Percentiles rank a stretch among this genome's conserved stretches.
phyloP scores from a whole-genome alignment of 129 eudicot species.

The Flaveria linearis region DNA sequence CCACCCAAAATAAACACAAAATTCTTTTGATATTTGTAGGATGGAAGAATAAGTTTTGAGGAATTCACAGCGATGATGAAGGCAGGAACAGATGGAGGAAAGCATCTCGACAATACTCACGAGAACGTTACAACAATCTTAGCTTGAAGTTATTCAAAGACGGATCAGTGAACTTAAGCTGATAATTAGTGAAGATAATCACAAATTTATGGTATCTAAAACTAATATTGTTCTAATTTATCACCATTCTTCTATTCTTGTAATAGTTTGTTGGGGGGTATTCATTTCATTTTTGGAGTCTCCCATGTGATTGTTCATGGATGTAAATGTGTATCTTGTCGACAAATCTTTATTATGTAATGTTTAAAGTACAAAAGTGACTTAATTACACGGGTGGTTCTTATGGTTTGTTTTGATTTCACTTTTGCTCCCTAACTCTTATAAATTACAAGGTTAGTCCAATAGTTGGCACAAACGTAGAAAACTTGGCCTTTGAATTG shows the following conservation, averaged over 20 bases:
- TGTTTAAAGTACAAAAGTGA: background rate
- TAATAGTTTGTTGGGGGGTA: conserved; percentile 18
- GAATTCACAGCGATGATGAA: conserved; percentile 21
- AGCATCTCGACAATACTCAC: conserved; percentile 24
- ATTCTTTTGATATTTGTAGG: background rate
- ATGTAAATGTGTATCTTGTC: conserved; percentile 42
- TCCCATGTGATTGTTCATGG: conserved; percentile 36
- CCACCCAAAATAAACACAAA: background rate
- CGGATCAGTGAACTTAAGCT: conserved; percentile 13
- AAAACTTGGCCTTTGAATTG: too few species aligned
- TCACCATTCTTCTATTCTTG: conserved; percentile 2
- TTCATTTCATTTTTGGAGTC: conserved; percentile 38
- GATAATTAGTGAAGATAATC: conserved; percentile 8
- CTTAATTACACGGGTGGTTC: too few species aligned
- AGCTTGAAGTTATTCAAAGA: conserved; percentile 24
- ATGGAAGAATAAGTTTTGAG: conserved; percentile 19
- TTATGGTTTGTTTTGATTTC: too few species aligned
- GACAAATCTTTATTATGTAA: conserved; percentile 23
- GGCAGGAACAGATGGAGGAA: conserved; percentile 26
- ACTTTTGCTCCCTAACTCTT: too few species aligned
- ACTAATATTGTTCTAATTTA: background rate
- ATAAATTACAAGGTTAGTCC: too few species aligned
- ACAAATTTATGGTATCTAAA: background rate
- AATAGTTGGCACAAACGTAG: too few species aligned
- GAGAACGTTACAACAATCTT: conserved; percentile 23